Conservation (phyloP, 495 filamentous ascomycete genomes). For the Echria macrotheca region DNA sequence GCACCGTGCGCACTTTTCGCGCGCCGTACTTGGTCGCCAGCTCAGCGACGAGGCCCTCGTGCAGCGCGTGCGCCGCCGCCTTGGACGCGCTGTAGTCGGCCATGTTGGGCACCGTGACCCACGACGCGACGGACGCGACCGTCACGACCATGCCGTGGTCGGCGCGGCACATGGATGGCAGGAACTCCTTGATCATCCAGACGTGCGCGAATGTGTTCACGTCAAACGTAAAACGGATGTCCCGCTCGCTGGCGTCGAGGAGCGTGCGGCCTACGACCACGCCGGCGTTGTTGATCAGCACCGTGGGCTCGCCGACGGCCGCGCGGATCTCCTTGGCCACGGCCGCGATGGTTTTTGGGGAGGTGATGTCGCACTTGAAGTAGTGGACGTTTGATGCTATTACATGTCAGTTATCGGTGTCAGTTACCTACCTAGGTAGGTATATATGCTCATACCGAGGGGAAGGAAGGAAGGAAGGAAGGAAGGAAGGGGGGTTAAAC, state of each 20-base stretch:
- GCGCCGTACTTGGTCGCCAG: constrained; percentile 57
- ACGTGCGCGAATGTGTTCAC: constrained; percentile 69
- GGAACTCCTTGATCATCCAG: constrained; percentile 58
- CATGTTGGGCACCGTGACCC: constrained; percentile 57
- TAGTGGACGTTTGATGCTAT: constrained; percentile 46
- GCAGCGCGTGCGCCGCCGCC: constrained; percentile 60
- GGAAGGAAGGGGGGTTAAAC: too few relatives aligned
- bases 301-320: constrained; percentile 57
- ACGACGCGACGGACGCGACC: constrained; percentile 58
- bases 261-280: constrained; percentile 57
- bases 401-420: too few relatives aligned
- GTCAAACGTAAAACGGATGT: constrained; percentile 61
- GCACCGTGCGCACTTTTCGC: constrained; percentile 56
- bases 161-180: constrained; percentile 54
- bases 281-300: constrained; percentile 75
- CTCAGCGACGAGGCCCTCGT: constrained; percentile 64
- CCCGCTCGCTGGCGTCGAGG: constrained; percentile 48
- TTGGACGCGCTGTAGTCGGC: constrained; percentile 65
- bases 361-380: constrained; percentile 63
- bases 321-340: constrained; percentile 46
- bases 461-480: too few relatives aligned
- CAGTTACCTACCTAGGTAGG: too few relatives aligned
- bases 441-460: too few relatives aligned
- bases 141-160: constrained; percentile 76
- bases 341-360: constrained; percentile 39